Base-by-base conservation (phyloP, 176 grass and related monocot species). In the Ensete glaucum region DNA sequence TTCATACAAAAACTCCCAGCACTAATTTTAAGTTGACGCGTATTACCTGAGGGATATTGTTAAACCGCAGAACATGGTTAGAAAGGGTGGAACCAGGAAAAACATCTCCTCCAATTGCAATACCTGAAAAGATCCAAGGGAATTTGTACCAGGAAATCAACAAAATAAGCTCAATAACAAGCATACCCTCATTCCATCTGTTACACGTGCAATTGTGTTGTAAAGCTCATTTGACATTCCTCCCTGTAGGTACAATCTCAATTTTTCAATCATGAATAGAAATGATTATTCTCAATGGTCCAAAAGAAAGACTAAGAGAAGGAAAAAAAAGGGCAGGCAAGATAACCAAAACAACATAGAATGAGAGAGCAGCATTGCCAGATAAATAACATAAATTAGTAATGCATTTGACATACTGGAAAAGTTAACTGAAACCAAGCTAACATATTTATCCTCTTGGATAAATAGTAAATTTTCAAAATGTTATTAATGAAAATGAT, bases 201-300 rank as follows among this genome's bases (percentile, higher is more conserved):
- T 96, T 73, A 96, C 92, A 85, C 92, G 82, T 79, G 85, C 89
- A 77, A 96, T 90, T 73, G 89, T 96, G 85, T 81, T 96, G 85
- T 96, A 96, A 87, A 96, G 55, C 85, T 96, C 93, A 77, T 96
- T 96, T 81, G 93, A 96, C 93, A 96, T 92, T 60, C 89, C 93
- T 73, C 93, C 93, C 93, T 96, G 77, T 88, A 72, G 26, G 75
- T 63, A 69, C 19, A 83, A 24, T 83, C 57, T 43, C 53, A 79
- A 71, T 49, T 62, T 83, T 56, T 55, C 54, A 55, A 17, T 56
- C 16, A 11, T 14, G 16, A 17, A 56, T 56, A 56, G 11, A 56
- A 34, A 16, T 56, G 12, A 23, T 9, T 53, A 11, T 72, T 24
- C 50, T 70, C 13, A 69, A 23, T 27, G 19, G 4, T 4, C 6